Evolutionary conservation across 2,329 filamentous ascomycete species (phyloP).

Genomic region (Orbilia ellipsospora): DNA sequence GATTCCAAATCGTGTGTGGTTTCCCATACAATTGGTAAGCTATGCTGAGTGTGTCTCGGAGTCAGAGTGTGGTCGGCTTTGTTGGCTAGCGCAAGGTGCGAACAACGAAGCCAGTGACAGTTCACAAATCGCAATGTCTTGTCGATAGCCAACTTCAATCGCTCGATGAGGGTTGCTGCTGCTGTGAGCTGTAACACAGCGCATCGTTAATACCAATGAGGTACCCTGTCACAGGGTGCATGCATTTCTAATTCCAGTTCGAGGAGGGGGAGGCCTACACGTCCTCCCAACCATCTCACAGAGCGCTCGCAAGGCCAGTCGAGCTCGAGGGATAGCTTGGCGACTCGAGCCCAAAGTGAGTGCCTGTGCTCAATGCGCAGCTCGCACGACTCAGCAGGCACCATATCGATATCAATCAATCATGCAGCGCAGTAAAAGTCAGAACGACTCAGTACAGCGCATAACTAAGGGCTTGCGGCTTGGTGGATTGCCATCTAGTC

Average conservation of each 20-base stretch:
- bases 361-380: background rate
- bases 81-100: slow-evolving; percentile 40
- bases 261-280: slow-evolving; percentile 22
- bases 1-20: background rate
- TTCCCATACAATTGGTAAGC: slow-evolving; percentile 26
- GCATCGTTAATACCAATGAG: slow-evolving; percentile 42
- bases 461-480: slow-evolving; percentile 14
- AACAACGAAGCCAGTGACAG: slow-evolving; percentile 47
- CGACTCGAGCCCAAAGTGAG: slow-evolving; percentile 11
- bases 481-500: background rate
- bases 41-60: slow-evolving; percentile 11
- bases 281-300: slow-evolving; percentile 18
- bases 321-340: slow-evolving; percentile 28
- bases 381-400: slow-evolving; percentile 44
- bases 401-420: slow-evolving; percentile 26
- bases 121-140: slow-evolving; percentile 44
- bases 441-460: slow-evolving; percentile 31
- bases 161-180: slow-evolving; percentile 33
- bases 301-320: slow-evolving; percentile 3
- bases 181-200: slow-evolving; percentile 53
- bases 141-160: slow-evolving; percentile 42
- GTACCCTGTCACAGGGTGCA: slow-evolving; percentile 18
- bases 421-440: background rate
- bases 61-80: slow-evolving; percentile 16
- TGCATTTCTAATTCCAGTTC: slow-evolving; percentile 16